These are phyloP conservation scores for Sporothrix mexicana DNA, from an alignment of 2,329 filamentous ascomycete species.

Conservation along the genomic window DNA sequence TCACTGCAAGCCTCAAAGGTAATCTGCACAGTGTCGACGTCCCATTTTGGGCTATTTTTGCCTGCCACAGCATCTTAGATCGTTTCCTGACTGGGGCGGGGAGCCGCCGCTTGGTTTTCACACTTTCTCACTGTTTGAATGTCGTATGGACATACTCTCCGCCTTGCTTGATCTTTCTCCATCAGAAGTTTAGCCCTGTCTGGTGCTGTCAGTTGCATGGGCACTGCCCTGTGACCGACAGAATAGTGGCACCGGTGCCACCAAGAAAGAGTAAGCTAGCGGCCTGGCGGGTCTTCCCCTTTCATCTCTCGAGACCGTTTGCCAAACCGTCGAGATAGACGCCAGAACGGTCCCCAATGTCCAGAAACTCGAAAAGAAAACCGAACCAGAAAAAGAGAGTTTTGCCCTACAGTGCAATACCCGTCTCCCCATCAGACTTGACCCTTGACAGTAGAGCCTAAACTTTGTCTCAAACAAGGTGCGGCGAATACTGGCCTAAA, in stretches of 20 bases:
- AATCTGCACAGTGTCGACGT: background rate
- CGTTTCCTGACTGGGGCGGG: conserved; percentile 3
- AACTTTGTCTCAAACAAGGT: conserved; percentile 3
- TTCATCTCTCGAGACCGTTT: background rate
- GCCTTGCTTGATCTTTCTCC: background rate
- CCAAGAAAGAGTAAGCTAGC: too few species aligned
- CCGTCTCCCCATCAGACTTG: background rate
- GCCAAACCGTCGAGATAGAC: background rate
- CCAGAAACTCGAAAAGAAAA: background rate
- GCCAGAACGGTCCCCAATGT: background rate
- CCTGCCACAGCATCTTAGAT: conserved; percentile 4
- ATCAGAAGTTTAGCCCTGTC: conserved; percentile 2
- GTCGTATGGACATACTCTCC: background rate
- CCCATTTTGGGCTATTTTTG: background rate
- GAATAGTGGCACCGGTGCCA: too few species aligned
- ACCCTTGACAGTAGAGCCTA: background rate
- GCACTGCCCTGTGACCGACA: background rate
- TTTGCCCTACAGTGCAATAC: background rate
- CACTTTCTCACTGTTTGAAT: background rate
- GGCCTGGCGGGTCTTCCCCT: background rate
- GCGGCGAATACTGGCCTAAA: background rate
- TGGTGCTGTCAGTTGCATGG: background rate
- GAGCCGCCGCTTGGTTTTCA: background rate
- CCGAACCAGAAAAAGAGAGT: background rate
- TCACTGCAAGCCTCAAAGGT: conserved; percentile 1